Base-by-base conservation (phyloP, 345 rosid species). In the Eucalyptus paniculata region DNA sequence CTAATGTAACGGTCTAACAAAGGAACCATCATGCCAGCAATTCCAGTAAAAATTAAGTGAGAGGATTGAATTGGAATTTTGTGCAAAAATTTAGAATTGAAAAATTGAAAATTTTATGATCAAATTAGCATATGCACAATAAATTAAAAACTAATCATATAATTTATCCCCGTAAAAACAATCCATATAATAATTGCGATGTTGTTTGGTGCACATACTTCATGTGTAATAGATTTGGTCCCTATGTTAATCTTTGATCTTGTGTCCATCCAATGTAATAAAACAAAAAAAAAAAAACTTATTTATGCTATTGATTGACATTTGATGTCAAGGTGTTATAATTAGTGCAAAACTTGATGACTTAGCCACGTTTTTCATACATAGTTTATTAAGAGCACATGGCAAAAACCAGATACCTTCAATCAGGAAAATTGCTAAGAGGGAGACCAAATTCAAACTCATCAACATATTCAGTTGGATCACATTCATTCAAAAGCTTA, bases 1-100 rank as follows among this genome's bases (percentile, higher is more conserved):
- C 3, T 12, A 0, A 60, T 0, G 2, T 60, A 30, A 28, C 0
- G 1, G n/a, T 60, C 6, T 26, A 8, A 53, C 2, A 4, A 19
- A 53, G 24, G 23, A 8, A 53, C 10, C 56, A 53, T 53, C 24
- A 11, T 6, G 1, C 2, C 6, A 56, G 4, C 12, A 9, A 56
- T 56, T 56, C 21, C 6, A 3, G 1, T 9, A 24, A 56, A 54
- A 2, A 9, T 56, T 56, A 24, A 56, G 12, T 24, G 30, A 23
- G 28, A 56, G 26, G 62, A 24, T 24, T 53, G 2, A 19, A 53
- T 53, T 53, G 2, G 24, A 8, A 53, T 53, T 19, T 53, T 53
- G 24, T 53, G 56, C 2, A 53, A 1, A 53, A 53, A 53, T 53
- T 53, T 53, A 19, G 24, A 1, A 19, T 53, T 19, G 24, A 19